Percentiles rank a stretch among this genome's conserved stretches.
Evolutionary conservation across 257 asterid species (phyloP).

Genomic region (Lantana camara): DNA sequence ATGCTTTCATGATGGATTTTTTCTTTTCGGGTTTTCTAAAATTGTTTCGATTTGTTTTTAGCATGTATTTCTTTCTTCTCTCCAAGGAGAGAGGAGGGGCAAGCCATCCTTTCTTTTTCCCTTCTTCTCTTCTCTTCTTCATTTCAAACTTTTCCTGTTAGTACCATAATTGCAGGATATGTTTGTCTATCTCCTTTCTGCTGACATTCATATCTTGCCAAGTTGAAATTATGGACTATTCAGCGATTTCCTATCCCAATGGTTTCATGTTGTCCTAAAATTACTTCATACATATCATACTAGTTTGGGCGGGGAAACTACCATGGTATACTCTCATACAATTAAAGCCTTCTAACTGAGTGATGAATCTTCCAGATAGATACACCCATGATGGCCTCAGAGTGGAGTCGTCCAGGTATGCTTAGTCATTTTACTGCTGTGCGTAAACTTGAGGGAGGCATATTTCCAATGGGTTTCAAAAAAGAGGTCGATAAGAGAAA

Average conservation of each 20-base stretch:
- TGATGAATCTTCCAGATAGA: constrained; percentile 73
- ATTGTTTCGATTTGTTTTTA: constrained; percentile 12
- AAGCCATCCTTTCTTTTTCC: constrained; percentile 9
- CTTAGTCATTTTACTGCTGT: constrained; percentile 85
- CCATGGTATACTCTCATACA: constrained; percentile 16
- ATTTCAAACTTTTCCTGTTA: not conserved
- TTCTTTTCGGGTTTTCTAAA: not conserved
- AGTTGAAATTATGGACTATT: constrained; percentile 6
- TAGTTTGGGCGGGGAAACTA: constrained; percentile 23
- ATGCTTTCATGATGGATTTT: constrained; percentile 17
- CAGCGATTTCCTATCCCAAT: constrained; percentile 18
- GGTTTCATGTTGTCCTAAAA: constrained; percentile 5
- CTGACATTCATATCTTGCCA: too few relatives aligned
- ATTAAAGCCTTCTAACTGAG: constrained; percentile 29
- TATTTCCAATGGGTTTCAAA: constrained; percentile 87
- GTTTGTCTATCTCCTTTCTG: too few relatives aligned
- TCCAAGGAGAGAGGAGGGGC: constrained; percentile 2
- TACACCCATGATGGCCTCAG: constrained; percentile 83
- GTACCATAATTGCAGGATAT: constrained; percentile 17
- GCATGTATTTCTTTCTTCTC: constrained; percentile 1
- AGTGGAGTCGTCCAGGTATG: constrained; percentile 74
- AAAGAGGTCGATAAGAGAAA: constrained; percentile 82
- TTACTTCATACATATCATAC: constrained; percentile 22
- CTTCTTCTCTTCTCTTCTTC: not conserved
- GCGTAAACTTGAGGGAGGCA: constrained; percentile 92